Evolutionary conservation across 805 yeast species (phyloP).

Genomic region (Vanderwaltozyma polyspora): DNA sequence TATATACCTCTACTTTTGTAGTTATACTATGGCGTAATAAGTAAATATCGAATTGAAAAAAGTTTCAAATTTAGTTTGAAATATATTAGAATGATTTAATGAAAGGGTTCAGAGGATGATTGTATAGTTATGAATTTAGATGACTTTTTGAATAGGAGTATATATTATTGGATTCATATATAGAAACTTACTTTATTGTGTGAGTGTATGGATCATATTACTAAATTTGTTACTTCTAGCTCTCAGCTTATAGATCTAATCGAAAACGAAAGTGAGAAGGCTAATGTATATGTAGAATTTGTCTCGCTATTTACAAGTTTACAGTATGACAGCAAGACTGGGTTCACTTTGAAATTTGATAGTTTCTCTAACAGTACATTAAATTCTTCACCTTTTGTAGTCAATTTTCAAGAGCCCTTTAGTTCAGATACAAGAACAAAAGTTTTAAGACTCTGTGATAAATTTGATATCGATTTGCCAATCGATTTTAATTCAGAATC

Average conservation of each 20-base stretch:
- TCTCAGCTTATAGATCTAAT: background rate
- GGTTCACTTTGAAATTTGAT: background rate
- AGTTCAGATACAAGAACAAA: background rate
- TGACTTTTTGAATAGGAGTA: too few species aligned
- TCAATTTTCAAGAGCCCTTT: background rate
- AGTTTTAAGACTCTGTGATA: background rate
- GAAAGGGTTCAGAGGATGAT: too few species aligned
- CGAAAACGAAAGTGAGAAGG: background rate
- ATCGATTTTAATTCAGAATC: constrained; percentile 2
- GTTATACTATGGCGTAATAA: too few species aligned
- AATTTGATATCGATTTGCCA: constrained; percentile 4
- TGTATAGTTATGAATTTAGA: too few species aligned
- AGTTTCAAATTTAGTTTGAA: too few species aligned
- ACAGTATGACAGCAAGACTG: background rate
- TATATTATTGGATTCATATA: too few species aligned
- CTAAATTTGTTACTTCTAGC: constrained; percentile 1
- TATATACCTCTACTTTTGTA: too few species aligned
- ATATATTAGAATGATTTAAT: too few species aligned
- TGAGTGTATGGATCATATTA: too few species aligned
- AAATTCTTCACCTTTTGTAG: background rate
- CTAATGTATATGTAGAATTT: background rate
- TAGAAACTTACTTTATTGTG: too few species aligned
- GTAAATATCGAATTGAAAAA: too few species aligned
- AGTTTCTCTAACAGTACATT: background rate
- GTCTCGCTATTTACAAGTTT: background rate